Evolutionary conservation across 164 flowering plant species (phyloP), one percentile per base, ranked within the genome.

Genomic region (Cinnamomum micranthum): DNA sequence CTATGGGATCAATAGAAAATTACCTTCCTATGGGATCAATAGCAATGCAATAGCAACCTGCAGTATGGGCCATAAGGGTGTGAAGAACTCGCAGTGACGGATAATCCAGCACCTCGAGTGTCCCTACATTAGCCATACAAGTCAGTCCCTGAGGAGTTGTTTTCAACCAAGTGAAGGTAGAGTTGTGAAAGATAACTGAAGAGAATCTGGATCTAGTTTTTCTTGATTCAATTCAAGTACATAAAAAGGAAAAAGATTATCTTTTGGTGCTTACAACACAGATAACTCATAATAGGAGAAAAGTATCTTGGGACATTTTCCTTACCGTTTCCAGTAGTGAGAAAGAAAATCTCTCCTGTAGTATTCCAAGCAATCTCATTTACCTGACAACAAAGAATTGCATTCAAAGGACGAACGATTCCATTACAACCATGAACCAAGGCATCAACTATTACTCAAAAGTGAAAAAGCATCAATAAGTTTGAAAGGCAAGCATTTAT

Each of bases 31-130:
- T 68, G 13, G 99, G 99, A 70, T 93, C 98, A 78, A 91, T 95
- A 27, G 98, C 98, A 80, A 95, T 95, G 86, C 99, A 92, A 74
- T 95, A 95, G 81, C 99, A 95, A 77, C 99, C 98, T 73, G 99
- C 99, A 71, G 98, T 93, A 78, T 93, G 99, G 76, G 99, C 99
- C 86, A 83, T 84, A 66, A 95, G 89, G 65, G 99, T 95, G 76
- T 92, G 93, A 79, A 91, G 87, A 17, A 87, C 84, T 75, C 59
- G 76, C 67, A 95, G 97, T 81, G 97, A 88, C 65, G 99, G 99
- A 80, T 93, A 93, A 66, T 91, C 79, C 63, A 93, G 83, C n/a
- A 95, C 98, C 85, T 93, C 99, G 60, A 95, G 92, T 10, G 95
- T 92, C 69, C 99, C 99, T 95, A 82, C 7, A 67, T 35, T 41